Percentiles rank a stretch among this genome's conserved stretches.
These are phyloP conservation scores for Coprinopsis cinerea DNA, from an alignment of 768 basidiomycete species.

Conservation along the genomic window DNA sequence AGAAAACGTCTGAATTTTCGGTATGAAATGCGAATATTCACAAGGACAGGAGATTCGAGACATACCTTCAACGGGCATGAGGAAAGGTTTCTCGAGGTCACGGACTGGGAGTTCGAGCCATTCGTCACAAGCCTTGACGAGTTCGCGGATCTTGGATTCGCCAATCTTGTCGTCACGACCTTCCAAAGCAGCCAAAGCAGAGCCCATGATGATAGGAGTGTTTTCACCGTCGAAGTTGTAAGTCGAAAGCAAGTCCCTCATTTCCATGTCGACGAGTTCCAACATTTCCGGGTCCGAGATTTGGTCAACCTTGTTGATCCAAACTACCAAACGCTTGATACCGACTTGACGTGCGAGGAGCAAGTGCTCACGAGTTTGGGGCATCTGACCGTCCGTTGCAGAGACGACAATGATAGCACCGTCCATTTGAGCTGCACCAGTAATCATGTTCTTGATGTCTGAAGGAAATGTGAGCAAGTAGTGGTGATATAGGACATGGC, in stretches of 20 bases:
- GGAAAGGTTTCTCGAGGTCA: constrained; percentile 22
- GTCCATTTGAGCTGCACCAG: constrained; percentile 97
- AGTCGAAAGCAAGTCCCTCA: constrained; percentile 86
- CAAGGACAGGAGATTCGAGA: background rate
- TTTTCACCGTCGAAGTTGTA: constrained; percentile 97
- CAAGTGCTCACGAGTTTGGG: constrained; percentile 96
- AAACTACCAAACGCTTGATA: constrained; percentile 94
- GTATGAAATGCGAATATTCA: constrained; percentile 63
- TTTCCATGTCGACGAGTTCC: constrained; percentile 99
- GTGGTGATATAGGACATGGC: constrained; percentile 3
- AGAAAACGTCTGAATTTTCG: constrained; percentile 95
- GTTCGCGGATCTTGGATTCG: constrained; percentile 68
- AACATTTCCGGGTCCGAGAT: constrained; percentile 97
- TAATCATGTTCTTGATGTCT: constrained; percentile 99
- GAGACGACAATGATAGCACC: constrained; percentile 95
- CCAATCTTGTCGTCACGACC: constrained; percentile 79
- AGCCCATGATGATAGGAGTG: constrained; percentile 98
- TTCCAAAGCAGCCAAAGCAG: constrained; percentile 92
- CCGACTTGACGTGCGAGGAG: constrained; percentile 98
- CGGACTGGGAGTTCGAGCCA: constrained; percentile 95
- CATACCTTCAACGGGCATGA: constrained; percentile 4
- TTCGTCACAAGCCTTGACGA: constrained; percentile 81
- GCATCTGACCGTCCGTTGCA: constrained; percentile 99
- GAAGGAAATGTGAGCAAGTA: background rate
- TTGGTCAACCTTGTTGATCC: constrained; percentile 99